phyloP scores from a whole-genome alignment of 352 stramenopile genomes.

The Elongisporangium undulatum region DNA sequence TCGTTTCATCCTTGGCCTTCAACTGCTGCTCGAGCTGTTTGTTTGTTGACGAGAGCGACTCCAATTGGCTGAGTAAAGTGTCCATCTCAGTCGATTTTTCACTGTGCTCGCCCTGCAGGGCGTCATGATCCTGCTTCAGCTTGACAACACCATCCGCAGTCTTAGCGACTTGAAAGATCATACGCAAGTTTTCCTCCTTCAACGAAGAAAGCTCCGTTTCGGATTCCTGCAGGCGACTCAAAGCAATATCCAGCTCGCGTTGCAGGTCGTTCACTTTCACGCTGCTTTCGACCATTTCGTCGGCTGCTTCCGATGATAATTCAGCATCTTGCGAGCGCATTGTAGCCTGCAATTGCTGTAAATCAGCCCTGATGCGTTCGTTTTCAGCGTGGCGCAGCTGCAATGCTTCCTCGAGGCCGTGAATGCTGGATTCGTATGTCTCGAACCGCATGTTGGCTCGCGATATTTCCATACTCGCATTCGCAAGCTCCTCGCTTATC shows the following conservation, averaged over 20 bases:
- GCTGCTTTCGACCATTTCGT: too few species aligned
- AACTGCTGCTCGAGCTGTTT: conserved; percentile 20
- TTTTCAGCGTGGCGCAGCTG: too few species aligned
- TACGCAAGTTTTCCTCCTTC: conserved; percentile 69
- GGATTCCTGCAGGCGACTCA: conserved; percentile 22
- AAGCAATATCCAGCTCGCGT: conserved; percentile 26
- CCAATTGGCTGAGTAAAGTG: conserved; percentile 18
- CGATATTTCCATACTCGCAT: too few species aligned
- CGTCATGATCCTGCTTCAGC: conserved; percentile 59
- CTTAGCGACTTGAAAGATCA: conserved; percentile 75
- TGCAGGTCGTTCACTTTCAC: conserved; percentile 8
- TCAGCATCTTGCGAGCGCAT: too few species aligned
- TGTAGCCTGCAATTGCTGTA: too few species aligned
- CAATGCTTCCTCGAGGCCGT: too few species aligned
- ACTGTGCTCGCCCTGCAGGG: conserved; percentile 24
- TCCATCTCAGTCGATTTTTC: conserved; percentile 31
- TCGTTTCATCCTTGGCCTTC: conserved; percentile 14
- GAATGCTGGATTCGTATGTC: too few species aligned
- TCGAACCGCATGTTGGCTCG: too few species aligned
- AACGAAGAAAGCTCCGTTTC: conserved; percentile 49
- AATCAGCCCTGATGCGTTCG: too few species aligned
- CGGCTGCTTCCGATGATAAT: too few species aligned
- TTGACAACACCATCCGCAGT: conserved; percentile 52
- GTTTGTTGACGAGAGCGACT: conserved; percentile 23
- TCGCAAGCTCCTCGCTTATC: too few species aligned